phyloP scores from a whole-genome alignment of 805 yeast genomes.

The Ogataea pini region DNA sequence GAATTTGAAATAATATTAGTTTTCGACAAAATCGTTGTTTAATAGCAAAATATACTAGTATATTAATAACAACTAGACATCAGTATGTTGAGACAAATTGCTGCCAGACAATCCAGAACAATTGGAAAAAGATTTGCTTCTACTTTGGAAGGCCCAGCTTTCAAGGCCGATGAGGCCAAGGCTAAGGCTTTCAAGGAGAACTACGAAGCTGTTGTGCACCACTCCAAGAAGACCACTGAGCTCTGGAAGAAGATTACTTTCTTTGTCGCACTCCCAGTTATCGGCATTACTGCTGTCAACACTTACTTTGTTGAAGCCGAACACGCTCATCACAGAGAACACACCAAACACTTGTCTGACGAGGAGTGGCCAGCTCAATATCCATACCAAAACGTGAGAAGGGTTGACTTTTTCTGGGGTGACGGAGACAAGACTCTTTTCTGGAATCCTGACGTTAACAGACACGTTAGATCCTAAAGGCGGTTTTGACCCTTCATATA shows the following conservation, averaged over 20 bases:
- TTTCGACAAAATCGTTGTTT: background rate
- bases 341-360: constrained; percentile 70
- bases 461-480: constrained; percentile 56
- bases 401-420: constrained; percentile 95
- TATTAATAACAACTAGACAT: background rate
- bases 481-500: constrained; percentile 22
- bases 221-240: constrained; percentile 72
- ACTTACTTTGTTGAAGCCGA: constrained; percentile 79
- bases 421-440: constrained; percentile 96
- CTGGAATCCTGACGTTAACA: constrained; percentile 94
- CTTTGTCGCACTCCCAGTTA: constrained; percentile 80
- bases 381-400: constrained; percentile 89
- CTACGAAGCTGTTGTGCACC: constrained; percentile 67
- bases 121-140: constrained; percentile 31
- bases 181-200: constrained; percentile 69
- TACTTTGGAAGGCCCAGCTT: constrained; percentile 43
- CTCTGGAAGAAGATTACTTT: constrained; percentile 86
- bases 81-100: constrained; percentile 38
- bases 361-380: constrained; percentile 92
- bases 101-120: constrained; percentile 34
- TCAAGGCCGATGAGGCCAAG: constrained; percentile 55
- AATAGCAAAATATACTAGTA: background rate
- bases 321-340: constrained; percentile 89
- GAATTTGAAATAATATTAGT: background rate
- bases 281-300: constrained; percentile 73